phyloP scores from a whole-genome alignment of 2,329 filamentous ascomycete genomes.

The Annulohypoxylon truncatum region DNA sequence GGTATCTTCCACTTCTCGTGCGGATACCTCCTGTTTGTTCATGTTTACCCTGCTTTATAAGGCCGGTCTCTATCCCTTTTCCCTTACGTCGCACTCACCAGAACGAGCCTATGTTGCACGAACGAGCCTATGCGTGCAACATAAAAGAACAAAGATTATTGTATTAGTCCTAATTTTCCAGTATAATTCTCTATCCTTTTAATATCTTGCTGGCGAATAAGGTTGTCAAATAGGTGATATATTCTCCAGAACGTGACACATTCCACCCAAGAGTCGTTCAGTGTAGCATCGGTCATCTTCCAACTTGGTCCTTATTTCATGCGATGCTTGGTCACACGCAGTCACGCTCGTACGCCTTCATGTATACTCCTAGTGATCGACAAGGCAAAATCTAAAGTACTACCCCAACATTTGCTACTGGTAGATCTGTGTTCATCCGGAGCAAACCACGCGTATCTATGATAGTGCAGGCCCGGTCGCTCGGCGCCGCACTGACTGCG shows the following conservation, averaged over 20 bases:
- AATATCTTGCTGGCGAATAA: not conserved
- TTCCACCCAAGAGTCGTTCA: not conserved
- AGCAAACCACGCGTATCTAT: no score
- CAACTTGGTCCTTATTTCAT: not conserved
- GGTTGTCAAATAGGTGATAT: not conserved
- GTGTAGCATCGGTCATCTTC: slow-evolving; percentile 1
- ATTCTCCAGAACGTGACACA: not conserved
- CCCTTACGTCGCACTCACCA: slow-evolving; percentile 7
- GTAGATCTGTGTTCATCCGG: no score
- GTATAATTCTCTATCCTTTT: not conserved
- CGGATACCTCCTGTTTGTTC: not conserved
- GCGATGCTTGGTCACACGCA: not conserved
- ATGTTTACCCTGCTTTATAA: slow-evolving; percentile 24
- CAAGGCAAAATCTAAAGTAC: slow-evolving; percentile 15
- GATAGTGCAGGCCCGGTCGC: no score
- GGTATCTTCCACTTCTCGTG: slow-evolving; percentile 5
- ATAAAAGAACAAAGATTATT: not conserved
- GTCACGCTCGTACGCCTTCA: slow-evolving; percentile 1
- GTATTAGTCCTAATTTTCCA: not conserved
- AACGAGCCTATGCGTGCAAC: not conserved
- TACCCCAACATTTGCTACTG: no score
- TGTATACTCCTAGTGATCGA: slow-evolving; percentile 31
- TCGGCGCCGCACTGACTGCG: no score
- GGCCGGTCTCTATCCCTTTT: slow-evolving; percentile 13
- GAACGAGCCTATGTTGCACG: no score